These are phyloP conservation scores for Smallanthus sonchifolius DNA, from an alignment of 129 eudicot species.

Conservation along the genomic window DNA sequence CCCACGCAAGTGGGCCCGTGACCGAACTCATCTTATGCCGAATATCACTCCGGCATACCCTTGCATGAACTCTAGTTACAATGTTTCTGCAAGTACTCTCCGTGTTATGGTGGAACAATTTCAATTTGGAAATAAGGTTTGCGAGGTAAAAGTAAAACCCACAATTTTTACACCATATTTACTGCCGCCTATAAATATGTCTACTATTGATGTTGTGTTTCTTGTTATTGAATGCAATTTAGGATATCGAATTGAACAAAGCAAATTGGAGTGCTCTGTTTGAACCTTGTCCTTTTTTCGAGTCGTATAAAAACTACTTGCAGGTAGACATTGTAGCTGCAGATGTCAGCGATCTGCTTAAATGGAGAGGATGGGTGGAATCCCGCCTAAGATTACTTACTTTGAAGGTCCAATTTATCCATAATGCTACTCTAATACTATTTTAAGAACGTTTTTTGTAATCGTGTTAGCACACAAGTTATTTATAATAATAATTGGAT, in stretches of 20 bases:
- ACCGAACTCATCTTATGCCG: conserved; percentile 40
- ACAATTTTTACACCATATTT: neutral
- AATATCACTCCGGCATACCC: conserved; percentile 42
- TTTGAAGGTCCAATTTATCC: conserved; percentile 23
- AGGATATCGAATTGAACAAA: conserved; percentile 41
- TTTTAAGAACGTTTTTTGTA: too few species aligned
- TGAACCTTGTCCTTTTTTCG: conserved; percentile 39
- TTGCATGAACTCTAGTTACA: conserved; percentile 49
- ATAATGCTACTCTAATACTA: too few species aligned
- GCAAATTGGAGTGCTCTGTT: conserved; percentile 40
- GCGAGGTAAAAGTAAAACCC: conserved; percentile 27
- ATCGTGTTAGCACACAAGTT: too few species aligned
- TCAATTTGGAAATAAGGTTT: conserved; percentile 33
- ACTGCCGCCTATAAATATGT: neutral
- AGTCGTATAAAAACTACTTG: conserved; percentile 41
- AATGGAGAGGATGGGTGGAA: conserved; percentile 48
- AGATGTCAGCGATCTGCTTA: conserved; percentile 31
- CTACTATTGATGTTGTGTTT: conserved; percentile 6
- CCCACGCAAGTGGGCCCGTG: conserved; percentile 28
- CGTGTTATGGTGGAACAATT: conserved; percentile 41
- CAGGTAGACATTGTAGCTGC: conserved; percentile 43
- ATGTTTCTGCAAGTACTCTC: conserved; percentile 42
- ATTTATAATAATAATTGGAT: too few species aligned
- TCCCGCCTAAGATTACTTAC: conserved; percentile 42
- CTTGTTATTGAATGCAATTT: conserved; percentile 10